A percentile compares a stretch with the other conserved stretches of the same genome.
Conservation (phyloP, 495 filamentous ascomycete genomes). For the Oidiodendron maius region DNA sequence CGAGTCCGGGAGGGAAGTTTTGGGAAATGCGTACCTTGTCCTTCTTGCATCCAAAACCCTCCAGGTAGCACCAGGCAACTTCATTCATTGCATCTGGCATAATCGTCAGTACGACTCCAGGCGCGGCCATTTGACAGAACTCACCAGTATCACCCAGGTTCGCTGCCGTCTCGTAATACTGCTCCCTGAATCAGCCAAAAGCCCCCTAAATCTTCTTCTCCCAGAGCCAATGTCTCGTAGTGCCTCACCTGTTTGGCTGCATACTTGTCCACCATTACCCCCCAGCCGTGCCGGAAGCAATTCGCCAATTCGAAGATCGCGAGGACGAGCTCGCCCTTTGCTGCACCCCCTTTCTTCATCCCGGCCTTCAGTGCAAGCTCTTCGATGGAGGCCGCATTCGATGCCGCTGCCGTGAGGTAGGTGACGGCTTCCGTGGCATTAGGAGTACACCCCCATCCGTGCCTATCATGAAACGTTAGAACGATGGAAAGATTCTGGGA, state of each 20-base stretch:
- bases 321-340: conserved; percentile 95
- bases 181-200: conserved; percentile 22
- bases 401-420: conserved; percentile 85
- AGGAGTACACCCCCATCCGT: conserved; percentile 85
- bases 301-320: conserved; percentile 95
- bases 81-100: conserved; percentile 89
- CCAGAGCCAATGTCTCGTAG: conserved; percentile 12
- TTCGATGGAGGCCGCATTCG: conserved; percentile 83
- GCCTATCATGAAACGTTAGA: conserved; percentile 42
- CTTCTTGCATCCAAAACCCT: conserved; percentile 92
- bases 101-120: conserved; percentile 10
- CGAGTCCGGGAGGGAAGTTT: not conserved
- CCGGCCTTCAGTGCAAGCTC: conserved; percentile 75
- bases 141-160: conserved; percentile 82
- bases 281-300: conserved; percentile 96
- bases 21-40: conserved; percentile 72
- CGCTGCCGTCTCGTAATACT: conserved; percentile 96
- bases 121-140: conserved; percentile 15
- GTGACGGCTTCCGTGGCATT: conserved; percentile 67
- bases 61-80: conserved; percentile 89
- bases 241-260: conserved; percentile 61
- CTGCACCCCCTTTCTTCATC: conserved; percentile 85
- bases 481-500: not conserved
- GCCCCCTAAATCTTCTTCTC: conserved; percentile 6
- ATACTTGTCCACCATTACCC: conserved; percentile 77